Evolutionary conservation across 345 rosid species (phyloP).

Genomic region (Corchorus capsularis): DNA sequence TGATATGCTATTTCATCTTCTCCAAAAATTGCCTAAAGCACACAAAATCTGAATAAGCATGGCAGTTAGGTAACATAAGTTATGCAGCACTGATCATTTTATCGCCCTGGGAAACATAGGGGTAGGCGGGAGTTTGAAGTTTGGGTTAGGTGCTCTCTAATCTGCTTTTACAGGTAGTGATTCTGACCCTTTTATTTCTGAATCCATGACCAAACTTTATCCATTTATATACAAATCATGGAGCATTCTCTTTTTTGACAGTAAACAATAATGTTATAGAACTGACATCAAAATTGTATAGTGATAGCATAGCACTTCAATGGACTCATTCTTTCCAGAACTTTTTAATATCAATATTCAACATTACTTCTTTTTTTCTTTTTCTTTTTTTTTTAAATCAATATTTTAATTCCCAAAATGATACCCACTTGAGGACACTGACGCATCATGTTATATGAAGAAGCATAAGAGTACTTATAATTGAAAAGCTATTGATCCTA

Average conservation of each 20-base stretch:
- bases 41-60: constrained; percentile 13
- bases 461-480: background rate
- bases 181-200: no score
- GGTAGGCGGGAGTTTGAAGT: no score
- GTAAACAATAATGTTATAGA: background rate
- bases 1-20: constrained; percentile 93
- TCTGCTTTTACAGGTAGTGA: no score
- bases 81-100: background rate
- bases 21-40: constrained; percentile 65
- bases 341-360: background rate
- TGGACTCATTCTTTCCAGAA: background rate
- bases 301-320: background rate
- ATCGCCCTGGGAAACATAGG: no score
- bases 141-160: no score
- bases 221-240: background rate
- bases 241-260: background rate
- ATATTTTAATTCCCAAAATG: background rate
- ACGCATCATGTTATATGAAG: background rate
- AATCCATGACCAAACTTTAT: background rate
- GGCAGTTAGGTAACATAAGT: background rate
- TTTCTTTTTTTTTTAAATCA: no score
- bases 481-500: background rate
- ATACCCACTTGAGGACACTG: background rate
- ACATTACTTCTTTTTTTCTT: background rate
- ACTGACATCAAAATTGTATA: background rate